Evolutionary conservation across 2,329 filamentous ascomycete genomes (phyloP).

Genomic region (Orbilia oligospora): DNA sequence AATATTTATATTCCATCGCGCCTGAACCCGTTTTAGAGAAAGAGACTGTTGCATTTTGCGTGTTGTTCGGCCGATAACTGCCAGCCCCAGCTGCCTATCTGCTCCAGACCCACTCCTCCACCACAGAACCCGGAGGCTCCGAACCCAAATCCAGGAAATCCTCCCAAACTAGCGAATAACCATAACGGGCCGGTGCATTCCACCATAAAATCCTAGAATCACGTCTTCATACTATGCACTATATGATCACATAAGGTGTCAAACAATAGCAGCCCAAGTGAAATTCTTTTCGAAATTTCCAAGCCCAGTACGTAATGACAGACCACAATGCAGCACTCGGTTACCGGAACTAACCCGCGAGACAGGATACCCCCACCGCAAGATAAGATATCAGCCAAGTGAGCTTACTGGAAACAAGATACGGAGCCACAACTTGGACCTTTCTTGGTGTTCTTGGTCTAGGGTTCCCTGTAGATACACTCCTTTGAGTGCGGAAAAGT

Average conservation of each 20-base stretch:
- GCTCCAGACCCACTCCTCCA: slow-evolving; percentile 10
- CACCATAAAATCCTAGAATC: slow-evolving; percentile 48
- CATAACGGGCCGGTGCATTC: slow-evolving; percentile 8
- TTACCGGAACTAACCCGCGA: slow-evolving; percentile 20
- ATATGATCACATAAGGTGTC: background rate
- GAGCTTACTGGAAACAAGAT: slow-evolving; percentile 45
- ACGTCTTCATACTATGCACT: slow-evolving; percentile 17
- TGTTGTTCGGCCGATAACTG: slow-evolving; percentile 26
- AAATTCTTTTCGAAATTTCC: background rate
- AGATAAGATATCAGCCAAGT: slow-evolving; percentile 55
- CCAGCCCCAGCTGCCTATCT: slow-evolving; percentile 1
- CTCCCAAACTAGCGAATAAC: slow-evolving; percentile 23
- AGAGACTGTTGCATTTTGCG: slow-evolving; percentile 4
- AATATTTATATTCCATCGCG: too few species aligned
- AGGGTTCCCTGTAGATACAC: slow-evolving; percentile 39
- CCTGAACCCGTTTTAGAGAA: background rate
- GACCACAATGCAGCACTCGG: slow-evolving; percentile 19
- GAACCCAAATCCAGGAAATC: slow-evolving; percentile 35
- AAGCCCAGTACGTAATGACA: slow-evolving; percentile 37
- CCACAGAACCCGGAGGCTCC: slow-evolving; percentile 33
- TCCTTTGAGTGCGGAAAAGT: slow-evolving; percentile 24
- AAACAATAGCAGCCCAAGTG: slow-evolving; percentile 9
- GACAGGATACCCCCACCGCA: slow-evolving; percentile 11
- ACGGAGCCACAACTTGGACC: slow-evolving; percentile 19
- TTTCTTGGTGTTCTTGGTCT: slow-evolving; percentile 24